These are phyloP conservation scores for Endothia cerciana DNA, from an alignment of 2,329 filamentous ascomycete genomes.

Conservation along the genomic window DNA sequence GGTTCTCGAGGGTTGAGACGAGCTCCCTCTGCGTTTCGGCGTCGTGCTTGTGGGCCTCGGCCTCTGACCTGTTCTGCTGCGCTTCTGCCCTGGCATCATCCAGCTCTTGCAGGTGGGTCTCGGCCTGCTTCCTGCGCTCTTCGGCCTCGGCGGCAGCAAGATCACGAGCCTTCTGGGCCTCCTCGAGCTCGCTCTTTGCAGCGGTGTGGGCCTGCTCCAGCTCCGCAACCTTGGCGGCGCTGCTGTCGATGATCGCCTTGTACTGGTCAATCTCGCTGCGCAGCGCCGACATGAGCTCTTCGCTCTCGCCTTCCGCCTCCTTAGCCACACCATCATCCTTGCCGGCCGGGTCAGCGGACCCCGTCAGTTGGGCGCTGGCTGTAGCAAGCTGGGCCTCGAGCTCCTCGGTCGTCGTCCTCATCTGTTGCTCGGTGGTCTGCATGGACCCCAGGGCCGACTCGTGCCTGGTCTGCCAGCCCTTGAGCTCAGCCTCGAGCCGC, in stretches of 20 bases:
- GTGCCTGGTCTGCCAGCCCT: conserved; percentile 77
- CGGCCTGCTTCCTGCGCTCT: conserved; percentile 41
- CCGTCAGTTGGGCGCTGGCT: conserved; percentile 22
- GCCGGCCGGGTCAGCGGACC: conserved; percentile 24
- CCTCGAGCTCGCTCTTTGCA: conserved; percentile 69
- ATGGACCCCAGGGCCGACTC: conserved; percentile 70
- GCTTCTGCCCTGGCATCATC: conserved; percentile 66
- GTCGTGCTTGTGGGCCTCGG: conserved; percentile 45
- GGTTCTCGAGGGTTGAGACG: conserved; percentile 57
- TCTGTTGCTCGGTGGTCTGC: conserved; percentile 71
- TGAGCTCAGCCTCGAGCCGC: conserved; percentile 72
- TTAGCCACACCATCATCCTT: conserved; percentile 44
- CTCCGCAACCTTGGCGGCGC: conserved; percentile 70
- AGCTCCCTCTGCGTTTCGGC: conserved; percentile 40
- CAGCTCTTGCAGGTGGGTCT: conserved; percentile 59
- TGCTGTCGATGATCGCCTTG: conserved; percentile 71
- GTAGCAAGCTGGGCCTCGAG: conserved; percentile 61
- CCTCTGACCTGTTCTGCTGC: conserved; percentile 53
- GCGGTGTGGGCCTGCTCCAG: conserved; percentile 73
- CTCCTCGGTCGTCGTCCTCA: conserved; percentile 72
- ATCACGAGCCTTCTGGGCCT: conserved; percentile 64
- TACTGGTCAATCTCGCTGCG: conserved; percentile 81
- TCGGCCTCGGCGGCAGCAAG: conserved; percentile 50
- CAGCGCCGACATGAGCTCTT: conserved; percentile 63
- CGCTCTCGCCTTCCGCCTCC: conserved; percentile 58